Conservation (phyloP, 805 yeast species). For the Torulaspora delbrueckii region DNA sequence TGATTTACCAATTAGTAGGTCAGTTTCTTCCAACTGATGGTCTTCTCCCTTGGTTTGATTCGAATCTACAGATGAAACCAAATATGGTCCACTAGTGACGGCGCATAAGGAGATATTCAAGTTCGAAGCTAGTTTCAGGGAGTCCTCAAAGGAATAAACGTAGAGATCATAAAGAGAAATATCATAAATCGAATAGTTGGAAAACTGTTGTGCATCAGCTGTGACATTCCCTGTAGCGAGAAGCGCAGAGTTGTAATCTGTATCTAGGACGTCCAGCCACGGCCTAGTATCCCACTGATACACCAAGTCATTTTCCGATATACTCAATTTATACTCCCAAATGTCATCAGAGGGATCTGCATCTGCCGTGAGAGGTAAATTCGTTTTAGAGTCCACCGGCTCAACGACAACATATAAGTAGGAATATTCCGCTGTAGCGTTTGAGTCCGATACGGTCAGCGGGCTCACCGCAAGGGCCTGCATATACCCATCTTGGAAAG, state of each 20-base stretch:
- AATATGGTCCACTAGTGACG: slow-evolving; percentile 46
- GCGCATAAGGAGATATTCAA: slow-evolving; percentile 70
- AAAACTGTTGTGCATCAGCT: slow-evolving; percentile 13
- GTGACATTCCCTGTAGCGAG: slow-evolving; percentile 55
- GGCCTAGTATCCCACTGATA: slow-evolving; percentile 64
- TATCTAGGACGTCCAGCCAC: slow-evolving; percentile 56
- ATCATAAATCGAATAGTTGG: slow-evolving; percentile 25
- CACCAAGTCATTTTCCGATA: slow-evolving; percentile 55
- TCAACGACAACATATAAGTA: slow-evolving; percentile 26
- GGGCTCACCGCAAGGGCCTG: slow-evolving; percentile 32
- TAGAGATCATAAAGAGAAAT: slow-evolving; percentile 37
- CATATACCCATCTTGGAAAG: slow-evolving; percentile 29
- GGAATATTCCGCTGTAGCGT: slow-evolving; percentile 21
- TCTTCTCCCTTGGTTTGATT: slow-evolving; percentile 2
- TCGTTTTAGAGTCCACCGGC: slow-evolving; percentile 24
- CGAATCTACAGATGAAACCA: slow-evolving; percentile 29
- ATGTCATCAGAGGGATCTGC: slow-evolving; percentile 7
- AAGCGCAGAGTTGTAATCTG: slow-evolving; percentile 64
- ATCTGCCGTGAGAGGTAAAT: slow-evolving; percentile 7
- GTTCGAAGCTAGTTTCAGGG: slow-evolving; percentile 32
- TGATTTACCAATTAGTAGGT: slow-evolving; percentile 24
- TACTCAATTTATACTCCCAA: slow-evolving; percentile 66
- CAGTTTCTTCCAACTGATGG: slow-evolving; percentile 13
- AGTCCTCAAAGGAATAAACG: slow-evolving; percentile 43
- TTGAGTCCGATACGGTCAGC: slow-evolving; percentile 1